These are phyloP conservation scores for Dillenia suffruticosa DNA, from an alignment of 164 flowering plant species.

Conservation along the genomic window DNA sequence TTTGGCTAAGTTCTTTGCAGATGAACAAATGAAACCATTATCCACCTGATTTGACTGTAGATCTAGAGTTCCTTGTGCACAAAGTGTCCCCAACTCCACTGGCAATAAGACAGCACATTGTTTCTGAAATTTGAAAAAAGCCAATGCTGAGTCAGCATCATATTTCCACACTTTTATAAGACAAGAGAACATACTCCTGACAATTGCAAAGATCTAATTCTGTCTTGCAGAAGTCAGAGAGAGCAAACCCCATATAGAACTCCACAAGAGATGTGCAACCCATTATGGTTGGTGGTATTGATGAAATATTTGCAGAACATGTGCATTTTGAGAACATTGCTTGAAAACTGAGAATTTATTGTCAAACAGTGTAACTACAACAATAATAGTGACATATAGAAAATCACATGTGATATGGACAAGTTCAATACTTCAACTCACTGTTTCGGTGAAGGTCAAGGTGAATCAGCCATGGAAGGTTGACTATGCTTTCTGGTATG, in stretches of 20 bases:
- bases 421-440: slow-evolving; percentile 35
- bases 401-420: not conserved
- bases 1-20: not conserved
- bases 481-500: slow-evolving; percentile 81
- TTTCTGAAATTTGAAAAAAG: slow-evolving; percentile 43
- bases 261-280: slow-evolving; percentile 76
- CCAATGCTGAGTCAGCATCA: slow-evolving; percentile 10
- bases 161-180: not conserved
- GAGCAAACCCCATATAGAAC: slow-evolving; percentile 74
- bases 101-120: slow-evolving; percentile 69
- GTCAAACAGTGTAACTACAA: too few species aligned
- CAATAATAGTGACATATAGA: not conserved
- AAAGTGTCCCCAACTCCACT: slow-evolving; percentile 66
- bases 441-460: slow-evolving; percentile 91
- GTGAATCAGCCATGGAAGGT: slow-evolving; percentile 78
- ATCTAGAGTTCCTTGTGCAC: slow-evolving; percentile 75
- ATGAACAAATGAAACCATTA: slow-evolving; percentile 6
- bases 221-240: slow-evolving; percentile 4
- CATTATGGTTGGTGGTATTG: slow-evolving; percentile 78
- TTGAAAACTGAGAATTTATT: too few species aligned
- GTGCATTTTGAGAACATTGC: too few species aligned
- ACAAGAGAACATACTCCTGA: slow-evolving; percentile 2
- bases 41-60: slow-evolving; percentile 92
- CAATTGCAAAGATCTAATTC: not conserved
- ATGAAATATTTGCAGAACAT: slow-evolving; percentile 59